A percentile compares a stretch with the other conserved stretches of the same genome.
These are phyloP conservation scores for Geranium brycei DNA, from an alignment of 345 rosid genomes.

Conservation along the genomic window DNA sequence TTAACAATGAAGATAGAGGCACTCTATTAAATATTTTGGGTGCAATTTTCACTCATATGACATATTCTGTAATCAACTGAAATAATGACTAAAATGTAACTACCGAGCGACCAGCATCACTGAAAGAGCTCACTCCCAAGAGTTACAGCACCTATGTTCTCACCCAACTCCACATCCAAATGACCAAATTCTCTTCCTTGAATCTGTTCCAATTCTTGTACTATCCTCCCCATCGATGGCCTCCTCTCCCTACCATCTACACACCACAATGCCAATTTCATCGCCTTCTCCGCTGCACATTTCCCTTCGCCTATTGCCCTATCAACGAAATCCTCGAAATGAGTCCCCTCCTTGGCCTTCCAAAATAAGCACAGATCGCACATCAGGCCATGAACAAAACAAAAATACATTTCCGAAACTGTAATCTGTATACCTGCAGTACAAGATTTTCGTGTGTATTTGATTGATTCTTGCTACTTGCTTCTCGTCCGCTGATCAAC, in stretches of 20 bases:
- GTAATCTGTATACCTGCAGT: constrained; percentile 15
- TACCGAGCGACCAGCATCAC: not conserved
- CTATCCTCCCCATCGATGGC: constrained; percentile 21
- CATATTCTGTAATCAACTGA: not conserved
- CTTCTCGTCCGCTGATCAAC: constrained; percentile 26
- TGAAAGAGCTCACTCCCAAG: constrained; percentile 32
- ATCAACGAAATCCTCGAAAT: constrained; percentile 13
- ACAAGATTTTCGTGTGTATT: constrained; percentile 7
- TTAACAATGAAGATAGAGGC: no score
- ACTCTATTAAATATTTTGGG: no score
- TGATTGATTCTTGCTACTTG: constrained; percentile 7
- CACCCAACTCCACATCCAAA: constrained; percentile 12
- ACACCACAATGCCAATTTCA: constrained; percentile 25
- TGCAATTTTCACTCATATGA: no score
- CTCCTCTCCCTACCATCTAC: constrained; percentile 15
- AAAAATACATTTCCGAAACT: no score
- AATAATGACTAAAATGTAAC: not conserved
- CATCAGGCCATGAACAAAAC: no score
- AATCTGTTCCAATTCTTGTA: constrained; percentile 20
- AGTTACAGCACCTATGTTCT: constrained; percentile 20
- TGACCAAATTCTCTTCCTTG: constrained; percentile 18
- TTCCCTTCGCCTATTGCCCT: constrained; percentile 10
- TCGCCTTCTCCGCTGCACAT: constrained; percentile 12
- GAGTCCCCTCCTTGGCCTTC: constrained; percentile 14
- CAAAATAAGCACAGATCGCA: not conserved